phyloP scores from a whole-genome alignment of 345 rosid genomes.

The Carallia pectinifolia region DNA sequence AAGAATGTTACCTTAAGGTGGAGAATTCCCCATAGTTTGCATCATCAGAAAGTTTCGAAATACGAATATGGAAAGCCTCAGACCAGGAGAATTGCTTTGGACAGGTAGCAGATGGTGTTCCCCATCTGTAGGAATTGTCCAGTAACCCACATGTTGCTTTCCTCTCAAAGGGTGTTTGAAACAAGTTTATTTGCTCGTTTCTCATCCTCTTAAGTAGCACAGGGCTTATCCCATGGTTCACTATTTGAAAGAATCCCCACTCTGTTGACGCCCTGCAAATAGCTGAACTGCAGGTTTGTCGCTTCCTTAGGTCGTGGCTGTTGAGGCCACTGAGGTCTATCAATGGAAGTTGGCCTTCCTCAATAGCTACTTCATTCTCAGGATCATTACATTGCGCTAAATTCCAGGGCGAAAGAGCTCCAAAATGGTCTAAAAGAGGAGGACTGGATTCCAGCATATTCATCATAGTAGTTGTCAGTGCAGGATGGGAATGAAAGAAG shows the following conservation, averaged over 20 bases:
- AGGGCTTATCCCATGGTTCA: slow-evolving; percentile 54
- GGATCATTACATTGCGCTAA: neutral
- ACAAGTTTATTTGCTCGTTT: slow-evolving; percentile 45
- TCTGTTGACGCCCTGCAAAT: slow-evolving; percentile 51
- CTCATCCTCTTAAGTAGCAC: slow-evolving; percentile 45
- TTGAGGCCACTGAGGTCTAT: slow-evolving; percentile 44
- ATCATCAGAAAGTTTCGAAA: slow-evolving; percentile 40
- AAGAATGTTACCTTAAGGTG: slow-evolving; percentile 38
- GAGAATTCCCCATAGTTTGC: slow-evolving; percentile 44
- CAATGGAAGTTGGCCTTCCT: slow-evolving; percentile 54
- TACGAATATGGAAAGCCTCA: slow-evolving; percentile 65
- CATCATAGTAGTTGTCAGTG: neutral
- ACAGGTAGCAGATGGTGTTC: slow-evolving; percentile 44
- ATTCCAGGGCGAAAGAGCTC: slow-evolving; percentile 13
- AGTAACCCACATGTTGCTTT: slow-evolving; percentile 42
- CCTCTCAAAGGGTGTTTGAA: slow-evolving; percentile 39
- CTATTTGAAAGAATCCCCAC: slow-evolving; percentile 76
- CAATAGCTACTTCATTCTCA: neutral
- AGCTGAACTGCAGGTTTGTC: slow-evolving; percentile 31
- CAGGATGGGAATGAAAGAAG: too few relatives aligned
- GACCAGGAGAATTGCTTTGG: slow-evolving; percentile 62
- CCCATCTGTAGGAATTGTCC: slow-evolving; percentile 66
- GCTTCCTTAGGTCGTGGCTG: slow-evolving; percentile 22
- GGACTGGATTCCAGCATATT: slow-evolving; percentile 28
- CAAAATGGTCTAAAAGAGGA: slow-evolving; percentile 38